These are phyloP conservation scores for Agaricus blazei DNA, from an alignment of 768 basidiomycete genomes.

Conservation along the genomic window DNA sequence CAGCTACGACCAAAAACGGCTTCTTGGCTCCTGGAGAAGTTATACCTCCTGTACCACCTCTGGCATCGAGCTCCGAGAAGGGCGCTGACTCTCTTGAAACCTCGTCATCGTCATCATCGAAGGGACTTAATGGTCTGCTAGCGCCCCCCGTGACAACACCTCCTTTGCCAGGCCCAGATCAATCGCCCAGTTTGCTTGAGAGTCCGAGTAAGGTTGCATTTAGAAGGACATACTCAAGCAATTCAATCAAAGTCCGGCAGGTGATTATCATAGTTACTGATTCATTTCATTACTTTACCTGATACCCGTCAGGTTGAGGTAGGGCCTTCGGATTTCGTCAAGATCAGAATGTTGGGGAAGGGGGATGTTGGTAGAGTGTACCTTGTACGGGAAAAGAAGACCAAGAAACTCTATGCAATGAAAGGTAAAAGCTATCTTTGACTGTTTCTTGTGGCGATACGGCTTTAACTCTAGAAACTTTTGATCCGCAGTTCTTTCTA, in stretches of 20 bases:
- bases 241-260: slow-evolving; percentile 91
- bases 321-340: slow-evolving; percentile 88
- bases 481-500: slow-evolving; percentile 77
- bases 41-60: slow-evolving; percentile 50
- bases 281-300: slow-evolving; percentile 12
- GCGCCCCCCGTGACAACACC: slow-evolving; percentile 32
- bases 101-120: slow-evolving; percentile 70
- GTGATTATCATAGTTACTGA: slow-evolving; percentile 33
- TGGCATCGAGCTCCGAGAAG: slow-evolving; percentile 47
- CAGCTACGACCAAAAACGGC: slow-evolving; percentile 69
- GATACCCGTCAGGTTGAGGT: slow-evolving; percentile 73
- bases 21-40: slow-evolving; percentile 66
- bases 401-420: slow-evolving; percentile 95
- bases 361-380: slow-evolving; percentile 99
- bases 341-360: slow-evolving; percentile 97
- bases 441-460: slow-evolving; percentile 26
- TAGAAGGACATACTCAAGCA: slow-evolving; percentile 93
- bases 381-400: slow-evolving; percentile 97
- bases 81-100: slow-evolving; percentile 75
- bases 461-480: slow-evolving; percentile 25
- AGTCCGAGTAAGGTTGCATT: slow-evolving; percentile 66
- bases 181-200: slow-evolving; percentile 37
- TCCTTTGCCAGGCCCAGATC: slow-evolving; percentile 31
- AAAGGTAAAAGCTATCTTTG: slow-evolving; percentile 66
- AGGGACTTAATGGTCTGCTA: slow-evolving; percentile 40